These are phyloP conservation scores for Schizosaccharomyces octosporus DNA, from an alignment of 805 yeast genomes.

Conservation along the genomic window DNA sequence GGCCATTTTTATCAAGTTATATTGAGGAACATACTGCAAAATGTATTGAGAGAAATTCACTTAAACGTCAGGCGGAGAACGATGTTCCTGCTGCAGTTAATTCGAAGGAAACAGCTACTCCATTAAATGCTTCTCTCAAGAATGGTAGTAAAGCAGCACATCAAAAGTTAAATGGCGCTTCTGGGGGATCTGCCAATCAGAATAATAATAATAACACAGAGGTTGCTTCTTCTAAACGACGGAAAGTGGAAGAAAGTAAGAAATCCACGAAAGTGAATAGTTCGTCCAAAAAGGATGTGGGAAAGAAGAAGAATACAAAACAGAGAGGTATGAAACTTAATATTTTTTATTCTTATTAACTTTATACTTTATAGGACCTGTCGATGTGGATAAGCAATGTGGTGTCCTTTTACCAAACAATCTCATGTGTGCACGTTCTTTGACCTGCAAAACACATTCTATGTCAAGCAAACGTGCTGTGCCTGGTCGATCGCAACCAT, in stretches of 20 bases:
- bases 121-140: background rate
- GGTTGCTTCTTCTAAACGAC: background rate
- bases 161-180: background rate
- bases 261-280: background rate
- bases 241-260: background rate
- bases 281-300: background rate
- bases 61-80: background rate
- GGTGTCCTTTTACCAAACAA: constrained; percentile 87
- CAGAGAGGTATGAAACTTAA: constrained; percentile 20
- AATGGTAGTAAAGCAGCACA: background rate
- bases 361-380: no score
- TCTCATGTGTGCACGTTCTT: constrained; percentile 84
- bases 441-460: constrained; percentile 92
- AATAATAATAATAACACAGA: background rate
- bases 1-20: background rate
- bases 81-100: no score
- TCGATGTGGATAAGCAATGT: constrained; percentile 82
- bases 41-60: background rate
- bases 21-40: background rate
- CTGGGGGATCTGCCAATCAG: background rate
- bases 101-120: background rate
- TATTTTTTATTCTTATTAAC: no score
- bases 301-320: background rate
- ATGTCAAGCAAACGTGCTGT: constrained; percentile 97
- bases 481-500: constrained; percentile 76